Percentiles rank a stretch among this genome's conserved stretches.
These are phyloP conservation scores for Cyberlindnera sargentensis DNA, from an alignment of 805 yeast genomes.

Conservation along the genomic window DNA sequence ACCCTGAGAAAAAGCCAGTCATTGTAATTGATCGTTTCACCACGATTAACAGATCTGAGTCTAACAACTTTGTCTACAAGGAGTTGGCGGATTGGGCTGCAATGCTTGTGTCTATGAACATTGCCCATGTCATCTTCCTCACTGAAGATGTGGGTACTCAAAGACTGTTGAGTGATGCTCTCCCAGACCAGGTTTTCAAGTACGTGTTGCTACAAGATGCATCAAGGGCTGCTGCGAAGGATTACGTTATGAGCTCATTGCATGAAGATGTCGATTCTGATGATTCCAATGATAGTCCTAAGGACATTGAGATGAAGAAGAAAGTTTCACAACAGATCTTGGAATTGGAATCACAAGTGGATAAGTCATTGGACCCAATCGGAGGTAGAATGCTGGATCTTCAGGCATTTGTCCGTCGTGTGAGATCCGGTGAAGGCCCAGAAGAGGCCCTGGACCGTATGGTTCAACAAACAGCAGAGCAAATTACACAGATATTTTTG, in stretches of 20 bases:
- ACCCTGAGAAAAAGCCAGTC: slow-evolving; percentile 82
- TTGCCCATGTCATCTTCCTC: slow-evolving; percentile 85
- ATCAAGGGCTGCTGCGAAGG: slow-evolving; percentile 56
- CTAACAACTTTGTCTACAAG: slow-evolving; percentile 60
- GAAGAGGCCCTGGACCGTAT: slow-evolving; percentile 69
- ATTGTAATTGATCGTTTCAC: slow-evolving; percentile 73
- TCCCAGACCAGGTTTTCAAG: slow-evolving; percentile 86
- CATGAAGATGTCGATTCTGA: slow-evolving; percentile 12
- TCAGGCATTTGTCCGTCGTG: slow-evolving; percentile 82
- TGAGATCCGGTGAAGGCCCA: slow-evolving; percentile 83
- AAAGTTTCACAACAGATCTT: slow-evolving; percentile 5
- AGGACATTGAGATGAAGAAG: slow-evolving; percentile 17
- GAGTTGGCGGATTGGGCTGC: slow-evolving; percentile 89
- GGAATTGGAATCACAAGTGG: slow-evolving; percentile 34
- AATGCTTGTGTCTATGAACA: slow-evolving; percentile 60
- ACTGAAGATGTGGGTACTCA: slow-evolving; percentile 81
- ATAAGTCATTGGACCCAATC: slow-evolving; percentile 57
- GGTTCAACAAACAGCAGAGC: slow-evolving; percentile 80
- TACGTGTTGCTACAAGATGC: slow-evolving; percentile 77
- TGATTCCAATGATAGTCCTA: slow-evolving; percentile 24
- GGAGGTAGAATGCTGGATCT: slow-evolving; percentile 96
- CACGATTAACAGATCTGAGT: slow-evolving; percentile 45
- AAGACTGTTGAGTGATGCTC: slow-evolving; percentile 56
- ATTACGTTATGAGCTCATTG: slow-evolving; percentile 58
- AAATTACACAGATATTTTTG: slow-evolving; percentile 73